Base-by-base conservation (phyloP, 1,284 basidiomycete species). In the Tranzscheliella williamsii region DNA sequence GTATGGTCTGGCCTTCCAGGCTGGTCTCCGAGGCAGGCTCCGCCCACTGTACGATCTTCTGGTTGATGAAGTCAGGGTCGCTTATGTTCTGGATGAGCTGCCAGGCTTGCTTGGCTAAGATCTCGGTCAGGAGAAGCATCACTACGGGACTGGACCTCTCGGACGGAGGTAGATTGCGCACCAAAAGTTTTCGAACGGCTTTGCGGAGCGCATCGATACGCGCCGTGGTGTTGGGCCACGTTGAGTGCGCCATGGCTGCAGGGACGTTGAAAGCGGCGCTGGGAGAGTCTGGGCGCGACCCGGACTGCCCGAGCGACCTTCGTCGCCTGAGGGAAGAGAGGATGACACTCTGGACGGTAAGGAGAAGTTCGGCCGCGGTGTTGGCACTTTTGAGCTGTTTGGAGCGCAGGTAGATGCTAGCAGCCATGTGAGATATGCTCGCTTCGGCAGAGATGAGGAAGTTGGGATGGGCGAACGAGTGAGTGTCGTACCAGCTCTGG, bases 61-160 rank as follows among this genome's bases (percentile, higher is more conserved):
- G 55, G 29, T 73, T 72, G 43, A 72, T 63, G 24, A 70, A 73
- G 40, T 73, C 71, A 5, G 69, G 69, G 23, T 72, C 61, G 16
- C 69, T 64, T 21, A 70, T 50, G 35, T 54, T 61, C 24, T 58
- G 53, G n/a, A 67, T 45, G n/a, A 66, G 47, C 26, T 72, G 57
- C 71, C 71, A 73, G 11, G 60, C 42, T 21, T 72, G 68, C 45
- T 69, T 72, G 24, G 56, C 54, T 4, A 70, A 29, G 32, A 73
- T 52, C 35, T 73, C 71, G 23, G 66, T 63, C 24, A 73, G 38
- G 16, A 73, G 52, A 4, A 46, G 45, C 38, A 58, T 48, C 20
- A 73, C 43, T 5, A 73, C 45, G 11, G 58, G 57, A 18, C 60
- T 62, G 8, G 58, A 49, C 11, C 55, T 47, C 33, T 71, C 70